These are phyloP conservation scores for Euphorbia corollata DNA, from an alignment of 441 rosid species.

Conservation along the genomic window DNA sequence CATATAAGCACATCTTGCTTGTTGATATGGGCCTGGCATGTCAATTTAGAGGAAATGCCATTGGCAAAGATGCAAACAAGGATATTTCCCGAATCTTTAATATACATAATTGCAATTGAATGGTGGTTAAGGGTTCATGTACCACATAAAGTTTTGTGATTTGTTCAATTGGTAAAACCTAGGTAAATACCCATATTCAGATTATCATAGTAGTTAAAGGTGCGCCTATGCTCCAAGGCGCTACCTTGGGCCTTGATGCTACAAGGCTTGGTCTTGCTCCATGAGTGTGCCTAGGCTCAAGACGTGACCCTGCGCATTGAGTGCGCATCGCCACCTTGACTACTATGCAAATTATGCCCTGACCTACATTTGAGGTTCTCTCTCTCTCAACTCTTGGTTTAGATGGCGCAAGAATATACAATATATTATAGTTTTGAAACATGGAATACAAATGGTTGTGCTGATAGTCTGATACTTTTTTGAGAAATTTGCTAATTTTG, in stretches of 20 bases:
- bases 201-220: no score
- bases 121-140: not conserved
- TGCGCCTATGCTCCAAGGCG: no score
- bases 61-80: not conserved
- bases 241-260: no score
- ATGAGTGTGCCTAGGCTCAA: no score
- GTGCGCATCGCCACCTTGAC: no score
- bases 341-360: not conserved
- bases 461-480: no score
- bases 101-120: not conserved
- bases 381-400: constrained; percentile 1
- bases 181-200: not conserved
- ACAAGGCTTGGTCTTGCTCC: no score
- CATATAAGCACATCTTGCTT: not conserved
- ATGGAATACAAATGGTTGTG: not conserved
- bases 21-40: not conserved
- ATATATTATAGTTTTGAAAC: not conserved
- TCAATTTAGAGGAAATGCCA: not conserved
- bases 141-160: not conserved
- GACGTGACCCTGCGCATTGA: no score
- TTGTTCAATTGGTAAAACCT: not conserved
- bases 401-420: not conserved
- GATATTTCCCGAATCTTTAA: not conserved
- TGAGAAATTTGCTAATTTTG: not conserved
- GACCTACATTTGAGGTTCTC: not conserved